phyloP scores from a whole-genome alignment of 768 basidiomycete genomes.

The Rhodocollybia butyracea region DNA sequence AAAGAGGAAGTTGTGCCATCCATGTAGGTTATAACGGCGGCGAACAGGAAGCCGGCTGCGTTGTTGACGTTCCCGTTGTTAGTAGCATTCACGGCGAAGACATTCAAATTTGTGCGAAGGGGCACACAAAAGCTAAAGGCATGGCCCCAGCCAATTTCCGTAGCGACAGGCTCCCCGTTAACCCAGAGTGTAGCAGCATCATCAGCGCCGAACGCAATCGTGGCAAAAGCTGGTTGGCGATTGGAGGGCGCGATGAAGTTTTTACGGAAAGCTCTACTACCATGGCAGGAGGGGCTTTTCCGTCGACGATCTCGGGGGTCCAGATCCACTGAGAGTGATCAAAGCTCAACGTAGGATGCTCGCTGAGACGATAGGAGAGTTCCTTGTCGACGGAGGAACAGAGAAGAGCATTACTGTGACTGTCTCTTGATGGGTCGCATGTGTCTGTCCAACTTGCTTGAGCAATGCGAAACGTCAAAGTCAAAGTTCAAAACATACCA shows the following conservation, averaged over 20 bases:
- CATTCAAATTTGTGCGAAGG: constrained; percentile 14
- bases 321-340: constrained; percentile 24
- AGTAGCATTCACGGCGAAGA: constrained; percentile 27
- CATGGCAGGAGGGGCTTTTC: constrained; percentile 11
- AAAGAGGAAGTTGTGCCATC: constrained; percentile 23
- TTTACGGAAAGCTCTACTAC: constrained; percentile 25
- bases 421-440: neutral
- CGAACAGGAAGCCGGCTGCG: constrained; percentile 25
- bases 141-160: constrained; percentile 14
- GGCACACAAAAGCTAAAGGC: constrained; percentile 17
- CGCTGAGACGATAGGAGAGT: neutral
- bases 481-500: too few species aligned
- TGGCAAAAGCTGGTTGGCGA: constrained; percentile 18
- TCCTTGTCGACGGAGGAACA: neutral
- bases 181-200: constrained; percentile 26
- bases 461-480: neutral
- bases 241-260: constrained; percentile 20
- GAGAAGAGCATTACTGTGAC: neutral
- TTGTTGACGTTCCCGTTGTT: constrained; percentile 19
- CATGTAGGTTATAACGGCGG: constrained; percentile 21
- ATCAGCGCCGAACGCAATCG: constrained; percentile 24
- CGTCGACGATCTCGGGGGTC: constrained; percentile 18
- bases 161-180: constrained; percentile 22
- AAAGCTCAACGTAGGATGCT: neutral
- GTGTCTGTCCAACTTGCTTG: neutral